Base-by-base conservation (phyloP, 2,329 filamentous ascomycete species). In the Coleophoma cylindrospora region DNA sequence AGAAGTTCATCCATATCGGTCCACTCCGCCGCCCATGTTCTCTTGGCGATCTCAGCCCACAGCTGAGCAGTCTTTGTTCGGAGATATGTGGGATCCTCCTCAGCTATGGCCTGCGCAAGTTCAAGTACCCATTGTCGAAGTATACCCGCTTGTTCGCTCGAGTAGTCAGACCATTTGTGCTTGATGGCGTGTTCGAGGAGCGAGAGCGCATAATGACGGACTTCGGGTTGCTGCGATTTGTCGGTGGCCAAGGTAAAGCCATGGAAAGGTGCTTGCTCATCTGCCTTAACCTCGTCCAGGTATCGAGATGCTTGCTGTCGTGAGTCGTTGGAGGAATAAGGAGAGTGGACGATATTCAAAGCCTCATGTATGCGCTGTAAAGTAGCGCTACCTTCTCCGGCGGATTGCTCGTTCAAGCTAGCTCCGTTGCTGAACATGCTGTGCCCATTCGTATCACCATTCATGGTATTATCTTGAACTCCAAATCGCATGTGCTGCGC, bases 1-100 rank as follows among this genome's bases (percentile, higher is more conserved):
- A 99, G 77, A 63, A 88, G 77, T 55, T 83, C 73, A 66, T 99
- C 95, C 92, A 99, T 96, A 64, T 95, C 84, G 74, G 87, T 84
- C 94, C 95, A 99, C 54, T 94, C 87, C 33, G 82, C 77, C n/a
- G 80, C 89, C 94, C 94, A 99, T 64, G 83, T 88, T 61, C 92
- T 81, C 73, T 97, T 97, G 38, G 91, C 91, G 48, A 96, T 77
- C 68, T 97, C 94, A 8, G 91, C 89, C 94, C 94, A 99, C 54
- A 99, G 73, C 69, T 95, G 87, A 27, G 89, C 90, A 34, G 94
- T 86, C 72, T 99, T 99, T 75, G 95, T 97, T 59, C 92, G 81
- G 57, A 96, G 74, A 66, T 91, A 99, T 33, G 79, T 68, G 3
- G 90, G 89, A 64, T 97, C 92, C 17, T 83, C 78, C 43, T 79